Conservation (phyloP, 2,329 filamentous ascomycete genomes). For the Chaetomium sp. region DNA sequence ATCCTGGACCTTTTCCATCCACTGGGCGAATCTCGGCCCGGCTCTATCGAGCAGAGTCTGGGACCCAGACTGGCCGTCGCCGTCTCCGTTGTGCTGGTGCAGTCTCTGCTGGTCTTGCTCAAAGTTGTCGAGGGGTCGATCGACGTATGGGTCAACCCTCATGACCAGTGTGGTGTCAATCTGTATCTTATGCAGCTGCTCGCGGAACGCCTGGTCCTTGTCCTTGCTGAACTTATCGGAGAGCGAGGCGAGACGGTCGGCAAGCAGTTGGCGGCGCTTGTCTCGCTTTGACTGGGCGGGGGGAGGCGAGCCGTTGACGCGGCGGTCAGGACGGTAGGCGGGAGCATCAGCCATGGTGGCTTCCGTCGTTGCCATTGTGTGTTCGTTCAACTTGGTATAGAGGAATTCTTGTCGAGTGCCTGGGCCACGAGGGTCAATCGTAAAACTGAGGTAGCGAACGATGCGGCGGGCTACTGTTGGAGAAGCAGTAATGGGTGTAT, state of each 20-base stretch:
- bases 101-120: constrained; percentile 47
- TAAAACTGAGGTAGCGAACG: constrained; percentile 6
- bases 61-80: constrained; percentile 43
- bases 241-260: constrained; percentile 76
- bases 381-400: constrained; percentile 8
- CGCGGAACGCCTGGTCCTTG: constrained; percentile 80
- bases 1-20: constrained; percentile 84
- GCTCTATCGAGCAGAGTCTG: constrained; percentile 70
- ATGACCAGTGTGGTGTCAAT: constrained; percentile 85
- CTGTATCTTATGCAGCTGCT: constrained; percentile 89
- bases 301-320: constrained; percentile 38
- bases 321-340: constrained; percentile 34
- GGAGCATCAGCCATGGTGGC: constrained; percentile 31
- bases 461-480: background rate
- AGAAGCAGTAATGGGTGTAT: background rate
- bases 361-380: constrained; percentile 35
- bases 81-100: constrained; percentile 42
- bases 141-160: constrained; percentile 77
- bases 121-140: constrained; percentile 49
- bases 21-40: constrained; percentile 81
- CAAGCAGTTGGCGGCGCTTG: constrained; percentile 80
- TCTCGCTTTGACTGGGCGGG: constrained; percentile 74
- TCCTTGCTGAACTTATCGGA: constrained; percentile 78
- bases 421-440: constrained; percentile 4
- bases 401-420: background rate